Percentiles rank a stretch among this genome's conserved stretches.
phyloP scores from a whole-genome alignment of 768 basidiomycete genomes.

The Exsudoporus frostii region DNA sequence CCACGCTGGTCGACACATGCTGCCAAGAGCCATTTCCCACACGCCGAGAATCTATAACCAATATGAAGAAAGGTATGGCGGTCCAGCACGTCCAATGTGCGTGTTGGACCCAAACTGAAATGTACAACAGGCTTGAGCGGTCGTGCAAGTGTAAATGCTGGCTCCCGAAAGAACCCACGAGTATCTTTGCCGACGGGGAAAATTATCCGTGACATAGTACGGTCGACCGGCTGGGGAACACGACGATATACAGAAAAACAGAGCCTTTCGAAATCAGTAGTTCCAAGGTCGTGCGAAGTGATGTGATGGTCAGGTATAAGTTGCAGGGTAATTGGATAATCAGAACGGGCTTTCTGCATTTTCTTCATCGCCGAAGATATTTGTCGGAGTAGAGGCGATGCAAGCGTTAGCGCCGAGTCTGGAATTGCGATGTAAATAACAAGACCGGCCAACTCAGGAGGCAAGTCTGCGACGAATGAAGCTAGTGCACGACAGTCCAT shows the following conservation, averaged over 20 bases:
- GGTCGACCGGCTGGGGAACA: slow-evolving; percentile 56
- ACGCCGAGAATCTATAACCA: slow-evolving; percentile 63
- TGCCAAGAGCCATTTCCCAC: slow-evolving; percentile 76
- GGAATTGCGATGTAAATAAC: slow-evolving; percentile 73
- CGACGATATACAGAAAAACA: slow-evolving; percentile 72
- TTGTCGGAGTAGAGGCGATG: slow-evolving; percentile 67
- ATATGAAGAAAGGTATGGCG: slow-evolving; percentile 69
- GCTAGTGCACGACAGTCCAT: slow-evolving; percentile 33
- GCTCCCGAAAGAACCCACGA: slow-evolving; percentile 58
- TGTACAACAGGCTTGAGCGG: slow-evolving; percentile 34
- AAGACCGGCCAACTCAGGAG: slow-evolving; percentile 38
- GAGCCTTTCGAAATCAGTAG: slow-evolving; percentile 42
- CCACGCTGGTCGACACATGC: slow-evolving; percentile 76
- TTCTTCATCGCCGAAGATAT: slow-evolving; percentile 64
- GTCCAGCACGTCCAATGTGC: slow-evolving; percentile 50
- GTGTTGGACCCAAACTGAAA: slow-evolving; percentile 39
- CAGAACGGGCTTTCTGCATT: slow-evolving; percentile 43
- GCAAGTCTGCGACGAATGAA: slow-evolving; percentile 46
- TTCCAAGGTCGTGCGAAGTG: slow-evolving; percentile 30
- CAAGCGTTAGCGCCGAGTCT: slow-evolving; percentile 53
- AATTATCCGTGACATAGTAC: slow-evolving; percentile 55
- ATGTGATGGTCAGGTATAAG: slow-evolving; percentile 68
- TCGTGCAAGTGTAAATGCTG: slow-evolving; percentile 62
- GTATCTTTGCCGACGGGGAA: slow-evolving; percentile 38
- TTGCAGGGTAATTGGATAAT: slow-evolving; percentile 59